Conservation (phyloP, 2,329 filamentous ascomycete genomes). For the Talaromyces sp. region DNA sequence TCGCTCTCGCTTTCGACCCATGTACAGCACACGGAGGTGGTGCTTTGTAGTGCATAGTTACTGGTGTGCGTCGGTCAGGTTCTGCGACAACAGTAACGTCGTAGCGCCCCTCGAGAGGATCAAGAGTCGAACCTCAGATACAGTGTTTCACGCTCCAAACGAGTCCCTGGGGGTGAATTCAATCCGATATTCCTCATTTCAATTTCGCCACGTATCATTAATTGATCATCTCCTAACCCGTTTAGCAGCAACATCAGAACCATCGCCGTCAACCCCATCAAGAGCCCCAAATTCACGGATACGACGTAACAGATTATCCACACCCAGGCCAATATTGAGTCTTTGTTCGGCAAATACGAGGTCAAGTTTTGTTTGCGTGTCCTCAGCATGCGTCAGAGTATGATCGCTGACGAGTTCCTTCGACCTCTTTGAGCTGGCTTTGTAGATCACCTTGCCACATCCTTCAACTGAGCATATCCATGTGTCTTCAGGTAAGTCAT, state of each 20-base stretch:
- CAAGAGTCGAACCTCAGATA: too few relatives aligned
- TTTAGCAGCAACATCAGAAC: constrained; percentile 18
- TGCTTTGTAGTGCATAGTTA: not conserved
- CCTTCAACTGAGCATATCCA: constrained; percentile 31
- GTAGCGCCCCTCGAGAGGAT: not conserved
- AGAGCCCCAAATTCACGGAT: constrained; percentile 27
- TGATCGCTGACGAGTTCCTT: constrained; percentile 32
- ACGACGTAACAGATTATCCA: constrained; percentile 30
- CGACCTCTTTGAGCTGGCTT: constrained; percentile 29
- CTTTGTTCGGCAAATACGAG: constrained; percentile 33
- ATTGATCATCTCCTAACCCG: constrained; percentile 15
- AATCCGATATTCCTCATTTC: too few relatives aligned
- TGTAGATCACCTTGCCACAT: constrained; percentile 30
- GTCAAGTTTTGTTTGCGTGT: constrained; percentile 32
- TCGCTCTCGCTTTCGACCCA: not conserved
- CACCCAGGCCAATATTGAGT: constrained; percentile 29
- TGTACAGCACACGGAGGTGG: not conserved
- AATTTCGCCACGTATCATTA: not conserved
- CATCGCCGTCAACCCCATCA: constrained; percentile 17
- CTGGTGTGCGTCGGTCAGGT: not conserved
- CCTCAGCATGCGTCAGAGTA: constrained; percentile 30
- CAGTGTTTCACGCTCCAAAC: too few relatives aligned
- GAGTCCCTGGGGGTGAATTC: too few relatives aligned
- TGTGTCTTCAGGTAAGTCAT: constrained; percentile 25
- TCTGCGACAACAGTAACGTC: not conserved